Conservation (phyloP, 768 basidiomycete genomes). For the Cystofilobasidium macerans region DNA sequence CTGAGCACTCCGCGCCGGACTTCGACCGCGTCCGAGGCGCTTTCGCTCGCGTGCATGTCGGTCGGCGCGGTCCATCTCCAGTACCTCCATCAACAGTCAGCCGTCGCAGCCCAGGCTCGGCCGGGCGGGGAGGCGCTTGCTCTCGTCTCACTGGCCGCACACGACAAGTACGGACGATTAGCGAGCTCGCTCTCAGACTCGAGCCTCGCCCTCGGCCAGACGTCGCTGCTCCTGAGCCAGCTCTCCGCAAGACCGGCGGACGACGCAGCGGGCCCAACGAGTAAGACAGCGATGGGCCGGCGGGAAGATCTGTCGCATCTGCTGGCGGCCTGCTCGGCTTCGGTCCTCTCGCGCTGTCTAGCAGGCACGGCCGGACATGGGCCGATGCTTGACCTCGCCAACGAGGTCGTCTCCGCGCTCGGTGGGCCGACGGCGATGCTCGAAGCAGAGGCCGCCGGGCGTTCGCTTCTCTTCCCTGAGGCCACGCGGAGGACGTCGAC, state of each 20-base stretch:
- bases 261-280: not conserved
- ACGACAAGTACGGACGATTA: not conserved
- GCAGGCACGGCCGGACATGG: not conserved
- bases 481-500: not conserved
- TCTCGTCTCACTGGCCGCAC: not conserved
- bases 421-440: constrained; percentile 1
- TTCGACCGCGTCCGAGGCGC: not conserved
- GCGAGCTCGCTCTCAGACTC: not conserved
- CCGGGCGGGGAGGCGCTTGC: no score
- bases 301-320: not conserved
- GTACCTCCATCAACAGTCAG: not conserved
- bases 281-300: no score
- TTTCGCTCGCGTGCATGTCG: not conserved
- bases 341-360: not conserved
- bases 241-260: not conserved
- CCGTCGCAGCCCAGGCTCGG: not conserved
- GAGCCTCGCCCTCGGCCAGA: not conserved
- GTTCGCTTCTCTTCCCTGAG: not conserved
- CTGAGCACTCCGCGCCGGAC: not conserved
- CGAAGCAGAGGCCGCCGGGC: not conserved
- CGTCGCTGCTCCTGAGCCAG: not conserved
- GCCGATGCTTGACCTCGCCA: not conserved
- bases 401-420: not conserved
- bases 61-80: not conserved
- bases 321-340: not conserved